A percentile compares a stretch with the other conserved stretches of the same genome.
These are phyloP conservation scores for Tylopilus sp. DNA, from an alignment of 768 basidiomycete species.

Conservation along the genomic window DNA sequence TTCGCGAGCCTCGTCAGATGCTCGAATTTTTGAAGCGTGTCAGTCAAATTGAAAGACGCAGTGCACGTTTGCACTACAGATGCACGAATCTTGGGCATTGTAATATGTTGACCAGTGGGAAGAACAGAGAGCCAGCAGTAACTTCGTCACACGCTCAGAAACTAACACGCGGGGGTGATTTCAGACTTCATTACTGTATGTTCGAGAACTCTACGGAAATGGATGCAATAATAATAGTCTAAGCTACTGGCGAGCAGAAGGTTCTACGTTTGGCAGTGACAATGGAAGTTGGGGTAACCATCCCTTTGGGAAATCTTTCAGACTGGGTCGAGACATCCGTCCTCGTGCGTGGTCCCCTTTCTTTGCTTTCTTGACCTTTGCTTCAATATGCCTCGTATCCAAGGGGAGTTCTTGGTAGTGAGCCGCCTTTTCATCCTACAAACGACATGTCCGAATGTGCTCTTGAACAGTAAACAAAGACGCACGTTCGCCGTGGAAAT, in stretches of 20 bases:
- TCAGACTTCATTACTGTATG: neutral
- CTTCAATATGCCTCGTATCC: conserved; percentile 77
- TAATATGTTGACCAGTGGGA: neutral
- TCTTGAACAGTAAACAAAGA: conserved; percentile 17
- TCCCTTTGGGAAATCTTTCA: conserved; percentile 79
- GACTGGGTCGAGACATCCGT: conserved; percentile 55
- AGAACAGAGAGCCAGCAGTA: neutral
- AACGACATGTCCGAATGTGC: conserved; percentile 14
- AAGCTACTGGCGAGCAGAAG: conserved; percentile 10
- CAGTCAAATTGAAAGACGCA: conserved; percentile 41
- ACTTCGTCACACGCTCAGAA: conserved; percentile 2
- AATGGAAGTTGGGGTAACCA: conserved; percentile 58
- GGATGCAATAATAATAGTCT: conserved; percentile 3
- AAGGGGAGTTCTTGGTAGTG: conserved; percentile 65
- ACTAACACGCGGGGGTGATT: neutral
- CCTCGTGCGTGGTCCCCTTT: conserved; percentile 65
- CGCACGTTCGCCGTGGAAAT: conserved; percentile 84
- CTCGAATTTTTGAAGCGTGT: conserved; percentile 50
- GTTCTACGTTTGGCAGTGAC: neutral
- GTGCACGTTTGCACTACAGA: conserved; percentile 54
- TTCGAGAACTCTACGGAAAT: conserved; percentile 1
- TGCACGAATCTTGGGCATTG: conserved; percentile 38
- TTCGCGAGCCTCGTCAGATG: conserved; percentile 42
- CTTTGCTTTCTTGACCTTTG: conserved; percentile 68
- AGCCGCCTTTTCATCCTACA: conserved; percentile 34